phyloP scores from a whole-genome alignment of 1,139 yeast genomes.

The Yamadazyma blattariae region DNA sequence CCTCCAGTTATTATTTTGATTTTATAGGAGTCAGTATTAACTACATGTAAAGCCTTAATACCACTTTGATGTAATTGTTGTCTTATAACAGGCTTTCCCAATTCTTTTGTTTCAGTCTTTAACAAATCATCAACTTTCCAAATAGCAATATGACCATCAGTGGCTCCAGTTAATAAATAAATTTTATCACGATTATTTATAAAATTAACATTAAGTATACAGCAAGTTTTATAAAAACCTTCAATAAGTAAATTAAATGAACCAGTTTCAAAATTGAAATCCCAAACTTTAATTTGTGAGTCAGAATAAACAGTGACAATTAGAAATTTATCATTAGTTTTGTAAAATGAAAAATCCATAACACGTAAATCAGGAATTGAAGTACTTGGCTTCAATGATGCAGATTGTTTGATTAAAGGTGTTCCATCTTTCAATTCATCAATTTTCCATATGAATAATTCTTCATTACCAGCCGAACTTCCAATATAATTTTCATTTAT shows the following conservation, averaged over 20 bases:
- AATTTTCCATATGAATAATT: constrained; percentile 75
- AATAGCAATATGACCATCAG: constrained; percentile 74
- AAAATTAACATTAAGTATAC: constrained; percentile 63
- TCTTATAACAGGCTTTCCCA: constrained; percentile 31
- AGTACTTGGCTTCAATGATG: constrained; percentile 46
- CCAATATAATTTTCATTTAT: constrained; percentile 44
- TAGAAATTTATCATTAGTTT: constrained; percentile 42
- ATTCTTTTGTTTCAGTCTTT: background rate
- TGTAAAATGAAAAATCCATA: constrained; percentile 70
- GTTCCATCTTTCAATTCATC: constrained; percentile 23
- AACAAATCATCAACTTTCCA: constrained; percentile 32
- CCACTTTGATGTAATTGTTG: constrained; percentile 81
- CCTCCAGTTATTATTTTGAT: constrained; percentile 70
- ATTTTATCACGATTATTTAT: constrained; percentile 25
- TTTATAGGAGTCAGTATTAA: constrained; percentile 13
- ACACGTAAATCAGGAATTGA: constrained; percentile 79
- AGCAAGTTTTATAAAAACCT: constrained; percentile 68
- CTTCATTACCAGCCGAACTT: constrained; percentile 88
- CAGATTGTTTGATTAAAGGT: constrained; percentile 45
- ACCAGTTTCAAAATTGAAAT: constrained; percentile 34
- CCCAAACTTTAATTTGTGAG: constrained; percentile 70
- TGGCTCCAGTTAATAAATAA: constrained; percentile 58
- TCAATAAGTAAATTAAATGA: constrained; percentile 42
- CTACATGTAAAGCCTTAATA: constrained; percentile 52
- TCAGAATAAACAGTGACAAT: constrained; percentile 80